Evolutionary conservation across 495 filamentous ascomycete genomes (phyloP), one percentile per base, ranked within the genome.

Genomic region (Mytilinidion resinicola): DNA sequence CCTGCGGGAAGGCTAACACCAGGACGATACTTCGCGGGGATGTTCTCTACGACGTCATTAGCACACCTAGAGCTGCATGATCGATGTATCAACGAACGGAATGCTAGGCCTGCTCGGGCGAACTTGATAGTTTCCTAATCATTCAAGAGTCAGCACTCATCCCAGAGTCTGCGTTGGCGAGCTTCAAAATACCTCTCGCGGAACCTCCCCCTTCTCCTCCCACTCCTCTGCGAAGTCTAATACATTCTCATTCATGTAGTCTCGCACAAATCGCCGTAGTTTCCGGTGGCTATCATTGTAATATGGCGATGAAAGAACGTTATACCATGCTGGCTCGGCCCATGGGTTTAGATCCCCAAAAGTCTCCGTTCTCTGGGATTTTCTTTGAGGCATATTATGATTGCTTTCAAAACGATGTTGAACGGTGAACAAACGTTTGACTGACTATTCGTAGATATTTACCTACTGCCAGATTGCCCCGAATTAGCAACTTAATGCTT

Each of bases 321-420:
- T 65, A 50, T 46, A 62, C 62, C 63, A 68, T 8, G 67, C 60
- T 3, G 67, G 67, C 39, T 70, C 67, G 36, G 49, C 53, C 67
- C 67, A 70, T 21, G 67, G 67, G 1, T 53, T 48, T 3, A 62
- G 30, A 55, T 57, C 55, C 11, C 56, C 64, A 52, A 66, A 64
- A 25, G 53, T 30, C 25, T 30, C 25, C 6, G 25, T 30, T 30
- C 25, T 30, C 25, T 2, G 25, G 25, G 25, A 30, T 30, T 30
- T 30, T 30, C 25, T 30, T 30, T 30, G 25, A 30, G 25, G 6
- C 25, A 30, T 30, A 6, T 30, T 30, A 30, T 30, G 25, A 30
- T 30, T 6, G 25, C 2, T 30, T 3, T 30, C 25, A 6, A 30
- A 30, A 30, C 2, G 25, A 30, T 30, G 2, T 3, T 30, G 25